Conservation (phyloP, 2,329 filamentous ascomycete genomes). For the Fusarium pseudonygamai region DNA sequence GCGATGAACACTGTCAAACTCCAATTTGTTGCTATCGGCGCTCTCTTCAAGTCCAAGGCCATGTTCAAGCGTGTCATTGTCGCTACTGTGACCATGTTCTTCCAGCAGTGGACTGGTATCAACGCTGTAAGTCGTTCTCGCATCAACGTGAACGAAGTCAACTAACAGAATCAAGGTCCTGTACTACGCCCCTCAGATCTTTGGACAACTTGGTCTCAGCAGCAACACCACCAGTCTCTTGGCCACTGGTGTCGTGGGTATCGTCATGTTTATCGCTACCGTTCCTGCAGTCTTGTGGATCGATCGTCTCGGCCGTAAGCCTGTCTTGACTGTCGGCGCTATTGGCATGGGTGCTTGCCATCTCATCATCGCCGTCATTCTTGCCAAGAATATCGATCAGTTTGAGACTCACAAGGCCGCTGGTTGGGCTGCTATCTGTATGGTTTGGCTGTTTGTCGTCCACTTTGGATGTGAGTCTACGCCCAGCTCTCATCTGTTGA, state of each 20-base stretch:
- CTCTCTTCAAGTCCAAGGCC: slow-evolving; percentile 70
- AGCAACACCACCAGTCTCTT: slow-evolving; percentile 64
- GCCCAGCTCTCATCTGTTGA: fast-evolving
- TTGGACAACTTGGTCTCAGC: slow-evolving; percentile 69
- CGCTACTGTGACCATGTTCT: slow-evolving; percentile 70
- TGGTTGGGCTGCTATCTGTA: slow-evolving; percentile 73
- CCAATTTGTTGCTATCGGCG: slow-evolving; percentile 73
- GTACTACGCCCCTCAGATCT: slow-evolving; percentile 78
- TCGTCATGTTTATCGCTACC: slow-evolving; percentile 75
- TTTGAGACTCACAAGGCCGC: slow-evolving; percentile 67
- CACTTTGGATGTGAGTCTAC: slow-evolving; percentile 68
- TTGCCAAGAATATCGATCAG: slow-evolving; percentile 68
- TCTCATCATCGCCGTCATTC: slow-evolving; percentile 76
- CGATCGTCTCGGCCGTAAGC: slow-evolving; percentile 71
- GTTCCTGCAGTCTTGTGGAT: slow-evolving; percentile 74
- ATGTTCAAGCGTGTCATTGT: slow-evolving; percentile 75
- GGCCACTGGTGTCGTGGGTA: slow-evolving; percentile 76
- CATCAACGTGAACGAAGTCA: fast-evolving
- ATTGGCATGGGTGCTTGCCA: slow-evolving; percentile 76
- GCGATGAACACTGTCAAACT: slow-evolving; percentile 68
- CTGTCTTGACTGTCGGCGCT: slow-evolving; percentile 69
- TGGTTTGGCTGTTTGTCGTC: slow-evolving; percentile 80
- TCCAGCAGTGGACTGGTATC: slow-evolving; percentile 60
- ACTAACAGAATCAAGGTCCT: slow-evolving; percentile 48
- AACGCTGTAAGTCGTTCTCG: slow-evolving; percentile 56